A percentile compares a stretch with the other conserved stretches of the same genome.
Evolutionary conservation across 169 alveolate genomes (phyloP).

Genomic region (Cryptosporidium canis): DNA sequence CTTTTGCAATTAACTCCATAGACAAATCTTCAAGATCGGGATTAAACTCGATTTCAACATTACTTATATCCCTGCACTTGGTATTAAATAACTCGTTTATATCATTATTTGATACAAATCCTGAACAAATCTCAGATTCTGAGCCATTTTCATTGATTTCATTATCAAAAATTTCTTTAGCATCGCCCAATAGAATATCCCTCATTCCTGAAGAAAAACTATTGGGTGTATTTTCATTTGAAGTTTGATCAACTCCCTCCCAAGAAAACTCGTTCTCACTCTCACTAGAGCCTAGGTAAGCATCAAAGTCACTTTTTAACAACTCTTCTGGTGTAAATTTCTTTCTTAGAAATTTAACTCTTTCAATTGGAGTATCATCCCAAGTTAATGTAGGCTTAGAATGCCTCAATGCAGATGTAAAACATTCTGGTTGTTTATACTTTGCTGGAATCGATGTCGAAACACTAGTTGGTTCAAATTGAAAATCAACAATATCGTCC

Average conservation of each 20-base stretch:
- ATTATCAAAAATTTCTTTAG: slow-evolving; percentile 24
- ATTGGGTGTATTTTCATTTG: not conserved
- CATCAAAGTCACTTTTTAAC: slow-evolving; percentile 80
- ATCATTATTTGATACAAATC: not conserved
- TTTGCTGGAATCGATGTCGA: slow-evolving; percentile 90
- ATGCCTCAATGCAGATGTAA: slow-evolving; percentile 90
- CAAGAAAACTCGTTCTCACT: slow-evolving; percentile 57
- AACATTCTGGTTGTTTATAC: slow-evolving; percentile 87
- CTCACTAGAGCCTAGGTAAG: slow-evolving; percentile 78
- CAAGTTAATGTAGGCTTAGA: slow-evolving; percentile 93
- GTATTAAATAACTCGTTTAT: not conserved
- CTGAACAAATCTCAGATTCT: not conserved
- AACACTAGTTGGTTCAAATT: slow-evolving; percentile 89
- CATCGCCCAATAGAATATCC: slow-evolving; percentile 48
- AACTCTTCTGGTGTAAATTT: slow-evolving; percentile 80
- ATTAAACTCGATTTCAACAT: slow-evolving; percentile 50
- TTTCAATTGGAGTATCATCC: slow-evolving; percentile 93
- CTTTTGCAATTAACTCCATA: slow-evolving; percentile 54
- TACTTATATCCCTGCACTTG: not conserved
- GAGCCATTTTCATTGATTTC: not conserved
- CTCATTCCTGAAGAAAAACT: slow-evolving; percentile 18
- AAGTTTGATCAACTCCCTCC: not conserved
- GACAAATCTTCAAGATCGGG: slow-evolving; percentile 52
- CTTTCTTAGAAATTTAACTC: slow-evolving; percentile 85
- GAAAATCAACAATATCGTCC: slow-evolving; percentile 86